Percentiles rank a stretch among this genome's conserved stretches.
Evolutionary conservation across 2,329 filamentous ascomycete species (phyloP).

Genomic region (Xylaria sp.): DNA sequence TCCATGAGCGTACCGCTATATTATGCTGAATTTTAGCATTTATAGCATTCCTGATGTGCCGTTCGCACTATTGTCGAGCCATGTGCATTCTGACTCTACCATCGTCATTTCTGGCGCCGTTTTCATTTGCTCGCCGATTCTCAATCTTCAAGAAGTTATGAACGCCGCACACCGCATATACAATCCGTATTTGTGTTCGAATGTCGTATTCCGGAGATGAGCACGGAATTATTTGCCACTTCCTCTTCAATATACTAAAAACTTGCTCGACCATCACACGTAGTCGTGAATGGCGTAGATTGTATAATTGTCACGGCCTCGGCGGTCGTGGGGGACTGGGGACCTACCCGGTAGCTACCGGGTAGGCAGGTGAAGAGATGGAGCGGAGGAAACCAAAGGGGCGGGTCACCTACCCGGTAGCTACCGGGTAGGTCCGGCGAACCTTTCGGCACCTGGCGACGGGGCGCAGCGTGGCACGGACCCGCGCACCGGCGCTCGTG

Average conservation of each 20-base stretch:
- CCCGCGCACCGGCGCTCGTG: too few species aligned
- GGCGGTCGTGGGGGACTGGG: too few species aligned
- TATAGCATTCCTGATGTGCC: not conserved
- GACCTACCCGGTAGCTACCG: too few species aligned
- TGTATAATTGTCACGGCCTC: too few species aligned
- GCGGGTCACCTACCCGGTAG: too few species aligned
- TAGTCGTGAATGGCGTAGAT: not conserved
- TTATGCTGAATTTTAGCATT: not conserved
- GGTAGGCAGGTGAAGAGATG: too few species aligned
- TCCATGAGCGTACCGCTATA: not conserved
- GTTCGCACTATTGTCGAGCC: not conserved
- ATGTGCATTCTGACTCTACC: not conserved
- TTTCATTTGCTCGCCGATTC: not conserved
- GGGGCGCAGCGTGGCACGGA: too few species aligned
- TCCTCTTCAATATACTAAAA: not conserved
- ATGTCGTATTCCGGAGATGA: not conserved
- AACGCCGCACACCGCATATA: not conserved
- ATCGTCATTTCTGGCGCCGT: not conserved
- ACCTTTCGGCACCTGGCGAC: too few species aligned
- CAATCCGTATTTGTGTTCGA: not conserved
- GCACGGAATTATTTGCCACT: not conserved
- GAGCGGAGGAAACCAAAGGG: too few species aligned
- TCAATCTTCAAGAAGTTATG: not conserved
- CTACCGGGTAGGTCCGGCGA: too few species aligned
- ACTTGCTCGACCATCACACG: not conserved